Evolutionary conservation across 2,329 filamentous ascomycete species (phyloP).

Genomic region (Ambrosiella cleistominuta): DNA sequence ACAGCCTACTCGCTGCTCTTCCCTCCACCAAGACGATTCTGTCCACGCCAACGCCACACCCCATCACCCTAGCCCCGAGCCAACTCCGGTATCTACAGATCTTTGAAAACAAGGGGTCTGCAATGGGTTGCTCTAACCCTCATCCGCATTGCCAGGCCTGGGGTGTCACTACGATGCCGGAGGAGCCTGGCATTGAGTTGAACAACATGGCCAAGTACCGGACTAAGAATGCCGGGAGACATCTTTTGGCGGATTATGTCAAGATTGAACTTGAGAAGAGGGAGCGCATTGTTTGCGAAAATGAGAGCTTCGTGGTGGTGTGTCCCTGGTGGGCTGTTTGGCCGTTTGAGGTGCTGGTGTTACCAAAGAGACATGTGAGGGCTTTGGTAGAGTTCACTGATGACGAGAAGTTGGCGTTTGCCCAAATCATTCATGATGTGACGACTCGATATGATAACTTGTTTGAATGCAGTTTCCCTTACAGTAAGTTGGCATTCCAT

Average conservation of each 20-base stretch:
- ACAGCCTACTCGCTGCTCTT: slow-evolving; percentile 39
- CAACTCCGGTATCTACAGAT: slow-evolving; percentile 79
- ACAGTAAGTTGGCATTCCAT: slow-evolving; percentile 39
- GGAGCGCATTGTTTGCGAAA: slow-evolving; percentile 78
- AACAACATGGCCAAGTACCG: slow-evolving; percentile 64
- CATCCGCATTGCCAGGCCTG: slow-evolving; percentile 95
- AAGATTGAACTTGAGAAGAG: slow-evolving; percentile 59
- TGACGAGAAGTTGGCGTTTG: slow-evolving; percentile 54
- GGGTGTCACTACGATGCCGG: slow-evolving; percentile 80
- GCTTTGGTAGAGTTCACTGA: slow-evolving; percentile 65
- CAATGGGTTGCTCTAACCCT: slow-evolving; percentile 97
- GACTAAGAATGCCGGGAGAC: slow-evolving; percentile 49
- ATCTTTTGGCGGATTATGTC: slow-evolving; percentile 76
- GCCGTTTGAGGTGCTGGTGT: slow-evolving; percentile 89
- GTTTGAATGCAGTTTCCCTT: slow-evolving; percentile 92
- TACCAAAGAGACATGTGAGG: slow-evolving; percentile 69
- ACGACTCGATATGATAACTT: slow-evolving; percentile 89
- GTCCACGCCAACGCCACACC: slow-evolving; percentile 22
- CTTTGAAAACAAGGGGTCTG: slow-evolving; percentile 94
- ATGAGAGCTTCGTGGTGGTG: slow-evolving; percentile 65
- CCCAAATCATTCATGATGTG: slow-evolving; percentile 73
- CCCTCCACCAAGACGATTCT: slow-evolving; percentile 25
- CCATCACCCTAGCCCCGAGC: slow-evolving; percentile 19
- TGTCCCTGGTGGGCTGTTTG: slow-evolving; percentile 97
- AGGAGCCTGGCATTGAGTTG: slow-evolving; percentile 72